Evolutionary conservation across 2,329 filamentous ascomycete species (phyloP), one percentile per base, ranked within the genome.

Genomic region (Podosphaera aphanis): DNA sequence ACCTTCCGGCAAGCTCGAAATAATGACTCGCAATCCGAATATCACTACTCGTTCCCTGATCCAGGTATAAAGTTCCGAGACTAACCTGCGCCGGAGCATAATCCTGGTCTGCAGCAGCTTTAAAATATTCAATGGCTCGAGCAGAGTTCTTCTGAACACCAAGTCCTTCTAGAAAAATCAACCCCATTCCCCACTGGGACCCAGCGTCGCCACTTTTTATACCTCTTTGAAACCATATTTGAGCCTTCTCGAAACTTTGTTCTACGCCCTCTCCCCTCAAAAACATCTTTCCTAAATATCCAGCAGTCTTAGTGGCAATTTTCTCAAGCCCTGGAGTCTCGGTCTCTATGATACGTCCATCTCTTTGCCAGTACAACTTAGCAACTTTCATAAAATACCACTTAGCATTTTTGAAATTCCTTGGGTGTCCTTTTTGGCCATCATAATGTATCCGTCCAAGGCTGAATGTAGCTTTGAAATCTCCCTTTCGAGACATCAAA

Each of bases 401-500:
- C 60, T 78, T 79, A 2, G 79, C 77, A 45, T 68, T 69, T 43
- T 66, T 66, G 44, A 78, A 63, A 54, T 79, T 78, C 19, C 71
- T 65, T 47, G 71, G 69, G 50, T 80, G 61, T 4, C 69, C 70
- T 49, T 72, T 66, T 13, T 73, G 68, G 0, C 78, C 78, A 50
- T 83, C 78, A 51, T 83, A 83, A 56, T 82, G 70, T 50, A 82
- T 66, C 54, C 76, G 73, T 2, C 74, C 79, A 1, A 83, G 62
- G 40, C 70, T 77, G 52, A 80, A 79, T 5, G 75, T 80, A 4
- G 78, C 77, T 55, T 73, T 75, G 33, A 77, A 65, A 51, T 83
- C 77, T n/a, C 79, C 79, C 54, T 82, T 81, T 39, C 76, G 67
- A n/a, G 77, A 77, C 64, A 81, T 71, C 41, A 83, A 64, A 56